Conservation (phyloP, 345 rosid genomes). For the Citrus mangshanensis region DNA sequence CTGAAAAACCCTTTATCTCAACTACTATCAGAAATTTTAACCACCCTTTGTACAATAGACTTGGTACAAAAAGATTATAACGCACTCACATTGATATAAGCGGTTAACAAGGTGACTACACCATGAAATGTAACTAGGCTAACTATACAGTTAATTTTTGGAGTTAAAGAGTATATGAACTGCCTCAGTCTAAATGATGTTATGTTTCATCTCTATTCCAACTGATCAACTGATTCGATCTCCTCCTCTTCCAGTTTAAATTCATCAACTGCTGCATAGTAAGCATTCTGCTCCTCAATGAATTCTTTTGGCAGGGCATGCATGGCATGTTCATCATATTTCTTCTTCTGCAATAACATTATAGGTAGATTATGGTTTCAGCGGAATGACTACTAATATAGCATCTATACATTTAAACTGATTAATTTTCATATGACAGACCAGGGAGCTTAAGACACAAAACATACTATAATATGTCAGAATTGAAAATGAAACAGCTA, state of each 20-base stretch:
- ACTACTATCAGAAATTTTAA: not conserved
- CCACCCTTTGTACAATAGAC: not conserved
- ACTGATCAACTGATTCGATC: conserved; percentile 41
- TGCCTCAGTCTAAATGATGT: not conserved
- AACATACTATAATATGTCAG: not conserved
- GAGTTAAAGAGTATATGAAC: not conserved
- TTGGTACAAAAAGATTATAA: not conserved
- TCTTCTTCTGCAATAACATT: conserved; percentile 39
- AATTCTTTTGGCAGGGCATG: conserved; percentile 39
- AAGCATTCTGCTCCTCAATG: conserved; percentile 60
- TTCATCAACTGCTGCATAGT: conserved; percentile 73
- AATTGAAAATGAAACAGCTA: not conserved
- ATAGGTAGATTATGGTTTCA: not conserved
- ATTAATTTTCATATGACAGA: conserved; percentile 1
- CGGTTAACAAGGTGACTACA: conserved; percentile 4
- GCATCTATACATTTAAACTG: not conserved
- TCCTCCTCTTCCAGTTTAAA: conserved; percentile 73
- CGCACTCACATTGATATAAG: not conserved
- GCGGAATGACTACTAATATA: not conserved
- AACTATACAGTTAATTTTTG: conserved; percentile 10
- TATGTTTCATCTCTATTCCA: conserved; percentile 30
- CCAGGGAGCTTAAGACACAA: not conserved
- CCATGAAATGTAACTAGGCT: conserved; percentile 4
- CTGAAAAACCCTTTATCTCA: not conserved
- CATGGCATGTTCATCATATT: conserved; percentile 8